A percentile compares a stretch with the other conserved stretches of the same genome.
Evolutionary conservation across 2,329 filamentous ascomycete species (phyloP).

Genomic region (Fusarium armeniacum): DNA sequence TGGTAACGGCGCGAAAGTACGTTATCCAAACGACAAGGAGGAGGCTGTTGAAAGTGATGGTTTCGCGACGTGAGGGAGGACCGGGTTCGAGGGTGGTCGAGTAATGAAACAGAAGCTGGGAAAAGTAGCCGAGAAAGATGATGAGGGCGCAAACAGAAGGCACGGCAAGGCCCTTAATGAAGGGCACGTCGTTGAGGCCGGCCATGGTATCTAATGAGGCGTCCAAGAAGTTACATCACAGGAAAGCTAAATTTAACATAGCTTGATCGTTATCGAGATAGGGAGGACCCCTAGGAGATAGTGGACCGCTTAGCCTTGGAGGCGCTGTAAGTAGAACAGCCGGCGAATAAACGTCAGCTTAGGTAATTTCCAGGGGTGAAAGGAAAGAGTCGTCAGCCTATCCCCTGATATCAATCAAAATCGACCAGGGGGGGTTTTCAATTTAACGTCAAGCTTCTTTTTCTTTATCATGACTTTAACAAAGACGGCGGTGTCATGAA

Average conservation of each 20-base stretch:
- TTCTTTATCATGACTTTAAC: constrained; percentile 37
- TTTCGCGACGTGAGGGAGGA: constrained; percentile 69
- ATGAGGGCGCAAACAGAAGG: constrained; percentile 77
- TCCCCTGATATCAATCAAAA: constrained; percentile 36
- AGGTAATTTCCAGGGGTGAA: constrained; percentile 40
- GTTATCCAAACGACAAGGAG: constrained; percentile 75
- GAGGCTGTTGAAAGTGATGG: constrained; percentile 74
- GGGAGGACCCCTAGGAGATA: constrained; percentile 14
- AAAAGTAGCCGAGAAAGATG: constrained; percentile 77
- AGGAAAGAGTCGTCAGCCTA: constrained; percentile 33
- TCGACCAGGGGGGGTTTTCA: constrained; percentile 28
- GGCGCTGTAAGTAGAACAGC: constrained; percentile 14
- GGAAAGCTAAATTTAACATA: constrained; percentile 1
- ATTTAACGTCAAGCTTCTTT: constrained; percentile 6
- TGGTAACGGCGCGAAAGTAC: constrained; percentile 73
- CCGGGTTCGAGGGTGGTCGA: constrained; percentile 67
- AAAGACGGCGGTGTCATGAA: constrained; percentile 4
- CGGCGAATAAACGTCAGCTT: constrained; percentile 25
- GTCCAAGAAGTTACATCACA: constrained; percentile 31
- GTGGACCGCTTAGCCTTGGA: constrained; percentile 16
- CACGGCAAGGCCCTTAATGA: constrained; percentile 72
- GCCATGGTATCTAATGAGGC: constrained; percentile 53
- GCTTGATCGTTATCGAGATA: constrained; percentile 21
- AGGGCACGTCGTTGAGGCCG: constrained; percentile 58
- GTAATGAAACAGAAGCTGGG: constrained; percentile 77